phyloP scores from a whole-genome alignment of 257 asterid genomes.

The Apocynum venetum region DNA sequence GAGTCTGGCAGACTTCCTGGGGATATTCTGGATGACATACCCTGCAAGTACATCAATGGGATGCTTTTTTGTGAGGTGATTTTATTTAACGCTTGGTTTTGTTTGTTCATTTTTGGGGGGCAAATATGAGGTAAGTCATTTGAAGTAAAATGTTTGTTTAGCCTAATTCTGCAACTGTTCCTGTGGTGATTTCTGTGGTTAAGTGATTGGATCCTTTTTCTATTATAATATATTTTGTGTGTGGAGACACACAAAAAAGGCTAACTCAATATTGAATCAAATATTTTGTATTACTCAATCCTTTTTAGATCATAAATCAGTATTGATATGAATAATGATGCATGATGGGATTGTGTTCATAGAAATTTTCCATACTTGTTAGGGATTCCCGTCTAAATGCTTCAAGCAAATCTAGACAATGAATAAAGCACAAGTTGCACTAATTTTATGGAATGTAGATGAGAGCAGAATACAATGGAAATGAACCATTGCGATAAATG shows the following conservation, averaged over 20 bases:
- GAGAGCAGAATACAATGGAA: background rate
- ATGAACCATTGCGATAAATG: background rate
- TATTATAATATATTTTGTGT: too few relatives aligned
- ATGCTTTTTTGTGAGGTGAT: slow-evolving; percentile 76
- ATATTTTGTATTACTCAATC: background rate
- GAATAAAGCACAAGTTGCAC: background rate
- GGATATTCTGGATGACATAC: slow-evolving; percentile 85
- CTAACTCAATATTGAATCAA: background rate
- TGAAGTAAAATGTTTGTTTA: background rate
- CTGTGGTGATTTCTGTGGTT: background rate
- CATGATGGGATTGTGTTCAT: background rate
- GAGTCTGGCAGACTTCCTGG: slow-evolving; percentile 91
- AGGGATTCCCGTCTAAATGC: background rate
- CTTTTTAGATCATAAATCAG: background rate
- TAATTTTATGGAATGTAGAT: background rate
- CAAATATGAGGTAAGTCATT: background rate
- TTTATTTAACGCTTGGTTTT: background rate
- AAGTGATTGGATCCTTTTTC: background rate
- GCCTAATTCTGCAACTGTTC: background rate
- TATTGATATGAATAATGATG: background rate
- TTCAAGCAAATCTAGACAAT: background rate
- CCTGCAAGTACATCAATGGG: slow-evolving; percentile 82
- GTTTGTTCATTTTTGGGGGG: background rate
- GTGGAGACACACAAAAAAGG: too few relatives aligned
- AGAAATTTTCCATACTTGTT: background rate